Base-by-base conservation (phyloP, 1,284 basidiomycete species). In the Ganoderma meredithae region DNA sequence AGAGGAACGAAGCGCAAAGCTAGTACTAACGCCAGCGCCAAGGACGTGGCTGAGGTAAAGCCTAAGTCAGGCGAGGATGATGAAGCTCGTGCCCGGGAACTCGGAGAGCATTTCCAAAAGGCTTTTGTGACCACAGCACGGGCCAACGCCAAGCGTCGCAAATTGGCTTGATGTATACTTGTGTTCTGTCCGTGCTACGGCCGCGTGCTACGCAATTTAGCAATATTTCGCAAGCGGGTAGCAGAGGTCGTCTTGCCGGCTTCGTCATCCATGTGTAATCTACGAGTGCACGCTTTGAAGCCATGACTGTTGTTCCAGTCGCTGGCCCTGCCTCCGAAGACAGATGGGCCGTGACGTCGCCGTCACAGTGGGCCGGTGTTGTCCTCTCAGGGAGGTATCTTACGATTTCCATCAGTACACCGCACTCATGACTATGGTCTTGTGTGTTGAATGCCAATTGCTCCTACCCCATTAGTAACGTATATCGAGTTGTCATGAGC, bases 251-350 rank as follows among this genome's bases (percentile, higher is more conserved):
- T 49, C 47, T 22, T 22, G 22, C 47, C 12, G 22, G 22, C 47
- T 49, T 49, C 47, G 47, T 49, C 22, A 49, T 49, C 22, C 47
- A 25, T 49, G 22, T 49, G 47, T 49, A 49, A 49, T 49, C 22
- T 17, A 1, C 36, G 36, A 6, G 36, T 36, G 9, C 43, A 44
- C 6, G 22, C 22, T 25, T 49, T 8, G 22, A 49, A 12, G 22
- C 25, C 25, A 49, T 25, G n/a, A 22, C 47, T 22, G 3, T 25
- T 22, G 22, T 25, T 49, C 47, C 47, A 49, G 47, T n/a, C 10
- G 9, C 47, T 22, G 47, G 25, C 47, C 12, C 47, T 4, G 22
- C 47, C 47, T 13, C 4, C 22, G 10, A 25, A 12, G 22, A 41
- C 41, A 41, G 47, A 12, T 25, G 47, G 47, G 22, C 47, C 22